Evolutionary conservation across 139 green algal genomes (phyloP).

Genomic region (Chlamydomonas incerta): DNA sequence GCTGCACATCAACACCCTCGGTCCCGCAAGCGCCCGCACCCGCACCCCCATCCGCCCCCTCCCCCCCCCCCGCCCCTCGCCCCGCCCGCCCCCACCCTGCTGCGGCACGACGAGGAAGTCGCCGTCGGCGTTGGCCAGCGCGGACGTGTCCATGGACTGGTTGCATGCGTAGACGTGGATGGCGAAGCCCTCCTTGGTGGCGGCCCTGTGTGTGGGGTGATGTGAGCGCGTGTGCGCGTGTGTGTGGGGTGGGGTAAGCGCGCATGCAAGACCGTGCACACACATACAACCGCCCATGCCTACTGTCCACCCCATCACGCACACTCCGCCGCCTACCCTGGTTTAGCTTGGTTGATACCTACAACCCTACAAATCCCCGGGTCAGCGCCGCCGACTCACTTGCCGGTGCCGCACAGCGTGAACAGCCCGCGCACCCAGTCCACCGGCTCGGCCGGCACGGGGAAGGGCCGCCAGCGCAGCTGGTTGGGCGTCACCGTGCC

Average conservation of each 20-base stretch:
- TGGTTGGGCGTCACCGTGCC: slow-evolving; percentile 91
- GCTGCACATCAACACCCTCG: not conserved
- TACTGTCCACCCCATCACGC: too few species aligned
- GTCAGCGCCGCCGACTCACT: slow-evolving; percentile 56
- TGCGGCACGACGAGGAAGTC: slow-evolving; percentile 97
- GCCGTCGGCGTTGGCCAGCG: slow-evolving; percentile 92
- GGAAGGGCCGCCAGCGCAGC: slow-evolving; percentile 88
- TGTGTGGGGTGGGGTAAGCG: too few species aligned
- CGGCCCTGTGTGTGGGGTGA: slow-evolving; percentile 71
- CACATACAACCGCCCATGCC: too few species aligned
- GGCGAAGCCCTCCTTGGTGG: slow-evolving; percentile 86
- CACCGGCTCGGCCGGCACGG: slow-evolving; percentile 68
- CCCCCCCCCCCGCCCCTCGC: not conserved
- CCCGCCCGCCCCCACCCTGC: slow-evolving; percentile 58
- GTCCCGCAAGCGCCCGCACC: not conserved
- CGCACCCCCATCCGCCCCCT: not conserved
- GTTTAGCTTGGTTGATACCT: too few species aligned
- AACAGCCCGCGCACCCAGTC: slow-evolving; percentile 90
- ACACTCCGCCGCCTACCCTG: too few species aligned
- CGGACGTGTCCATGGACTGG: slow-evolving; percentile 78
- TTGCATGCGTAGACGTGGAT: slow-evolving; percentile 91
- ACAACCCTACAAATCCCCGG: too few species aligned
- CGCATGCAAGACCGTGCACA: too few species aligned
- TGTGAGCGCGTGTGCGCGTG: too few species aligned
- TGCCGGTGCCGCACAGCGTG: slow-evolving; percentile 90